phyloP scores from a whole-genome alignment of 257 asterid genomes.

The Primulina huaijiensis region DNA sequence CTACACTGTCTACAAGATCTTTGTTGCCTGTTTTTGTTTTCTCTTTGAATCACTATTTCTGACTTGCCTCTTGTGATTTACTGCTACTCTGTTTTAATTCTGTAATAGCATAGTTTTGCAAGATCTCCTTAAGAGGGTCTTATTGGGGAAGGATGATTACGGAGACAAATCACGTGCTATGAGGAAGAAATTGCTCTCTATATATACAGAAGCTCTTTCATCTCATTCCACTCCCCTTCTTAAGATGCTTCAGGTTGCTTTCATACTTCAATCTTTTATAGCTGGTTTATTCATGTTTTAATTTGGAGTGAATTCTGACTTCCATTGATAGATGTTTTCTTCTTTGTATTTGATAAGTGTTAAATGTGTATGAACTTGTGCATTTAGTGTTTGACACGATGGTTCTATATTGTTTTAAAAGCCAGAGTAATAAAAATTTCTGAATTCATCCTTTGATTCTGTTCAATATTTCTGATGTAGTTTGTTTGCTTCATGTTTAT shows the following conservation, averaged over 20 bases:
- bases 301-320: constrained; percentile 22
- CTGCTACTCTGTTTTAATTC: constrained; percentile 21
- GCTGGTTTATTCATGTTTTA: constrained; percentile 25
- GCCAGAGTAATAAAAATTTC: background rate
- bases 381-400: constrained; percentile 14
- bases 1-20: constrained; percentile 1
- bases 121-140: constrained; percentile 70
- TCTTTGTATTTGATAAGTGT: constrained; percentile 16
- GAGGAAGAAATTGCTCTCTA: constrained; percentile 56
- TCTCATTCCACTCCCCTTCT: constrained; percentile 70
- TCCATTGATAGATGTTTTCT: constrained; percentile 20
- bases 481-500: background rate
- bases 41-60: background rate
- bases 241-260: constrained; percentile 83
- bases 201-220: constrained; percentile 73
- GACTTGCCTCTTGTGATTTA: constrained; percentile 20
- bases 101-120: constrained; percentile 64
- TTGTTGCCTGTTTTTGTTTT: constrained; percentile 11
- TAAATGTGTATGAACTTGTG: constrained; percentile 20
- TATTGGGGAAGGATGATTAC: constrained; percentile 50
- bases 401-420: constrained; percentile 3
- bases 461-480: constrained; percentile 4
- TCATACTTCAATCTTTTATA: constrained; percentile 36
- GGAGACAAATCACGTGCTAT: constrained; percentile 56
- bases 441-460: constrained; percentile 14